Percentiles rank a stretch among this genome's conserved stretches.
These are phyloP conservation scores for Piper betle DNA, from an alignment of 164 flowering plant genomes.

Conservation along the genomic window DNA sequence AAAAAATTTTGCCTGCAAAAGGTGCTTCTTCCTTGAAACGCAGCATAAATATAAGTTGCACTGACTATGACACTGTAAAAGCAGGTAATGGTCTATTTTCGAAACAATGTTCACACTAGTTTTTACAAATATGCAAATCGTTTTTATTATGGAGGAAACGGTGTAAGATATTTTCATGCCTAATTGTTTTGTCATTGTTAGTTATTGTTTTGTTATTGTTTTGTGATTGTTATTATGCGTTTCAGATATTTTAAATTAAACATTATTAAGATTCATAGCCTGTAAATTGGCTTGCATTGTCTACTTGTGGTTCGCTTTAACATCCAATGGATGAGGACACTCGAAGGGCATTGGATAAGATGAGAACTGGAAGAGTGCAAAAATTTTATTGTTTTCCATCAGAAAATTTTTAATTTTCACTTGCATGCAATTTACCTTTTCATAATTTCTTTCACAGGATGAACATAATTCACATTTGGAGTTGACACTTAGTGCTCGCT, in stretches of 20 bases:
- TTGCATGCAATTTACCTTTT: background rate
- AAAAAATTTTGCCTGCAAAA: conserved; percentile 53
- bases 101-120: background rate
- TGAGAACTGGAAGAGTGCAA: conserved; percentile 11
- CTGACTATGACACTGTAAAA: conserved; percentile 46
- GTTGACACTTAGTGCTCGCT: conserved; percentile 77
- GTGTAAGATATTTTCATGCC: background rate
- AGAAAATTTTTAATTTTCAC: background rate
- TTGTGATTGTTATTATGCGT: no score
- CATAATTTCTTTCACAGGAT: conserved; percentile 34
- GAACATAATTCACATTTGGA: conserved; percentile 87
- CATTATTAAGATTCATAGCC: no score
- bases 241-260: no score
- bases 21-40: conserved; percentile 49
- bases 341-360: conserved; percentile 76
- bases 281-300: no score
- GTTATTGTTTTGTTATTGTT: no score
- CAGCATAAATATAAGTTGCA: conserved; percentile 26
- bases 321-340: conserved; percentile 76
- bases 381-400: background rate
- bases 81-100: conserved; percentile 23
- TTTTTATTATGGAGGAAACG: no score
- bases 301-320: no score
- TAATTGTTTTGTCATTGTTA: no score
- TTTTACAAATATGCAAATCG: background rate